Conservation (phyloP, 768 basidiomycete species). For the Boletus insuetus region DNA sequence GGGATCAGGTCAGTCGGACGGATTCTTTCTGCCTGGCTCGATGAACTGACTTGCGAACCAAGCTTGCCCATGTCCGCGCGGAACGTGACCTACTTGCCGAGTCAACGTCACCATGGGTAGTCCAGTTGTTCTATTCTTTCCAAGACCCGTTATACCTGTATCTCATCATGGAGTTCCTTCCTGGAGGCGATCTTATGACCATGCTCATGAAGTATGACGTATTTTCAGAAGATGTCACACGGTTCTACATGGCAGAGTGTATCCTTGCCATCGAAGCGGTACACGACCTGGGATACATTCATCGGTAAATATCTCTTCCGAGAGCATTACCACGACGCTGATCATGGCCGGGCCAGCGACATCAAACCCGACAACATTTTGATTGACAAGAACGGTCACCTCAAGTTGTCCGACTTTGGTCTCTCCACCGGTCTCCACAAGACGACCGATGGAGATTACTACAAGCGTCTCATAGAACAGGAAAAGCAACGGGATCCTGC, state of each 20-base stretch:
- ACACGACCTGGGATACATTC: slow-evolving; percentile 97
- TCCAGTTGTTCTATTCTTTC: slow-evolving; percentile 97
- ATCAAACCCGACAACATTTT: slow-evolving; percentile 99
- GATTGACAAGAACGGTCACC: slow-evolving; percentile 94
- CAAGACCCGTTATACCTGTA: slow-evolving; percentile 95
- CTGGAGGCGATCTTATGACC: slow-evolving; percentile 98
- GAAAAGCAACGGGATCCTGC: slow-evolving; percentile 62
- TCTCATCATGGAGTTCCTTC: slow-evolving; percentile 91
- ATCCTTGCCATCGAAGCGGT: slow-evolving; percentile 98
- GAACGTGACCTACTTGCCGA: slow-evolving; percentile 96
- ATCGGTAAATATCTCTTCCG: slow-evolving; percentile 60
- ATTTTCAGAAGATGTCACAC: slow-evolving; percentile 96
- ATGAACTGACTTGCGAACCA: slow-evolving; percentile 9
- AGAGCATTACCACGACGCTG: not conserved
- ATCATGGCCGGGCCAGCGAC: slow-evolving; percentile 54
- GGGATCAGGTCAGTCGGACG: slow-evolving; percentile 76
- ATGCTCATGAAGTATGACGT: slow-evolving; percentile 99
- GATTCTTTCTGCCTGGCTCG: not conserved
- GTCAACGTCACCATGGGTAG: slow-evolving; percentile 96
- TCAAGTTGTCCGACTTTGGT: slow-evolving; percentile 98
- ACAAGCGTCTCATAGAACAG: slow-evolving; percentile 86
- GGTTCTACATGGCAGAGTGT: slow-evolving; percentile 99
- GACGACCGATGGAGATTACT: slow-evolving; percentile 89
- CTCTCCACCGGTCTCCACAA: slow-evolving; percentile 98
- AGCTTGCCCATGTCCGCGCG: slow-evolving; percentile 97